A percentile compares a stretch with the other conserved stretches of the same genome.
Evolutionary conservation across 2,329 filamentous ascomycete species (phyloP).

Genomic region (Colletotrichum somersetense): DNA sequence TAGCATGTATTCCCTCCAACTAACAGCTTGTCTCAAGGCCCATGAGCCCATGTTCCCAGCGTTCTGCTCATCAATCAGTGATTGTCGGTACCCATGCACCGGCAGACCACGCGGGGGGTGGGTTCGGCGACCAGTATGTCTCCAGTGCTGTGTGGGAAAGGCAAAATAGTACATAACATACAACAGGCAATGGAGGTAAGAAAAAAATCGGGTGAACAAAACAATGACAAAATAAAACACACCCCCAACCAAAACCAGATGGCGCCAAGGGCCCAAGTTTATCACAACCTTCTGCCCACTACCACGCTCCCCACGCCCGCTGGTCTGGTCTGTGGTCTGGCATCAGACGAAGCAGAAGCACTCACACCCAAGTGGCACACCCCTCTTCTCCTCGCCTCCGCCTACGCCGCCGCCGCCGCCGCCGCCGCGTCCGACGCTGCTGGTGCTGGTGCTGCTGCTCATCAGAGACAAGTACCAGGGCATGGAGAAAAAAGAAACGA

Average conservation of each 20-base stretch:
- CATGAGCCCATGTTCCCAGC: slow-evolving; percentile 34
- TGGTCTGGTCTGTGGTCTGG: slow-evolving; percentile 34
- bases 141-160: slow-evolving; percentile 23
- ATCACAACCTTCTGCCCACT: slow-evolving; percentile 41
- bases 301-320: slow-evolving; percentile 39
- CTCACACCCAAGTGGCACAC: slow-evolving; percentile 43
- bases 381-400: slow-evolving; percentile 33
- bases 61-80: slow-evolving; percentile 37
- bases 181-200: background rate
- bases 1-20: slow-evolving; percentile 28
- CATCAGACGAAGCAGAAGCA: slow-evolving; percentile 41
- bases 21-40: slow-evolving; percentile 38
- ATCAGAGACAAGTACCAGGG: slow-evolving; percentile 44
- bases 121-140: slow-evolving; percentile 21
- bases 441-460: slow-evolving; percentile 25
- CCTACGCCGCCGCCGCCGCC: slow-evolving; percentile 20
- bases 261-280: slow-evolving; percentile 36
- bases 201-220: background rate
- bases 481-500: slow-evolving; percentile 42
- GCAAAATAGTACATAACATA: slow-evolving; percentile 16
- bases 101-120: slow-evolving; percentile 31
- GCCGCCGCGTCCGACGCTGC: slow-evolving; percentile 20
- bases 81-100: slow-evolving; percentile 36
- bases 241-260: slow-evolving; percentile 21
- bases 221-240: background rate